Conservation (phyloP, 768 basidiomycete genomes). For the Xanthoconium purpureum region DNA sequence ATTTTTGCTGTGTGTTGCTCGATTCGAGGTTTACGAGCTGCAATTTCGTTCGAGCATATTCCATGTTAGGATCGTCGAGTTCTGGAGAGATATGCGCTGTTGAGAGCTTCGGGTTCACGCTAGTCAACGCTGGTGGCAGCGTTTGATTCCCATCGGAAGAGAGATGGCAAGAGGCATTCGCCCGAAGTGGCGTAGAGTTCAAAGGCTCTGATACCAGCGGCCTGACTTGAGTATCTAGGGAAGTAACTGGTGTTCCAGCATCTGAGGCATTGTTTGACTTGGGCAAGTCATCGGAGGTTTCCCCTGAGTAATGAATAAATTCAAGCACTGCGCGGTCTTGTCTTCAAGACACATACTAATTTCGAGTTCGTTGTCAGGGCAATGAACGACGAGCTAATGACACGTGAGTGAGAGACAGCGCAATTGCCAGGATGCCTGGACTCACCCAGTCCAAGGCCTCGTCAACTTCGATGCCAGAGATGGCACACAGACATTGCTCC, state of each 20-base stretch:
- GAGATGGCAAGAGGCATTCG: conserved; percentile 39
- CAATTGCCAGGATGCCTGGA: not conserved
- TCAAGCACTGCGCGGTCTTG: not conserved
- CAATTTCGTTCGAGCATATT: conserved; percentile 64
- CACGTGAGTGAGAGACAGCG: conserved; percentile 5
- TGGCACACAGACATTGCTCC: conserved; percentile 63
- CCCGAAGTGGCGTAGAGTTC: conserved; percentile 33
- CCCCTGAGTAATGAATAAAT: conserved; percentile 6
- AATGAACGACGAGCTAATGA: conserved; percentile 61
- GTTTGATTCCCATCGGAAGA: conserved; percentile 9
- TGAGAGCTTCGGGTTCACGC: conserved; percentile 11
- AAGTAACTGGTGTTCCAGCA: not conserved
- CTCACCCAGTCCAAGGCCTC: conserved; percentile 90
- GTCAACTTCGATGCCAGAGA: conserved; percentile 73
- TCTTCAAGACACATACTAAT: conserved; percentile 24
- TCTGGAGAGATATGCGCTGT: conserved; percentile 37
- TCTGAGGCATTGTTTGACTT: conserved; percentile 2
- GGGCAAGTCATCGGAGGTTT: conserved; percentile 12
- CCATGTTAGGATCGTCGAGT: conserved; percentile 52
- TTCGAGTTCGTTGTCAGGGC: conserved; percentile 56
- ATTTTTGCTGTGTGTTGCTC: conserved; percentile 24
- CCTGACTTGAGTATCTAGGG: not conserved
- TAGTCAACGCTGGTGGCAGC: conserved; percentile 1
- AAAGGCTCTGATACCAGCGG: not conserved
- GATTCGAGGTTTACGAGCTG: conserved; percentile 48